phyloP scores from a whole-genome alignment of 106 monocot genomes.

The Xerophyta viscosa region DNA sequence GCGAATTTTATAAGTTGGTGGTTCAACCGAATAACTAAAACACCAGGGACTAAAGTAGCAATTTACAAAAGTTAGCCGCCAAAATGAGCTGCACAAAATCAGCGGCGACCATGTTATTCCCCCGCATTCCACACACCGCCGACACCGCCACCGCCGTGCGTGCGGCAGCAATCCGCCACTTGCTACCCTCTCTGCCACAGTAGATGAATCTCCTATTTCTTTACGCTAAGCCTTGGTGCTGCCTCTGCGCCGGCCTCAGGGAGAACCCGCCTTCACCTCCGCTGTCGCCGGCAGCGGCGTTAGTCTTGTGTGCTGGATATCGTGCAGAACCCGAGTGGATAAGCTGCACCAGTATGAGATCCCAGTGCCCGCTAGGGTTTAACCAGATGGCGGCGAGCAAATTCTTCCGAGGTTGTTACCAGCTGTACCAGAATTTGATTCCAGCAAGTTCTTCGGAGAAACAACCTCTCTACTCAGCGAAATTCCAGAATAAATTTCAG shows the following conservation, averaged over 20 bases:
- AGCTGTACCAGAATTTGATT: too few relatives aligned
- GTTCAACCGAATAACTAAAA: too few relatives aligned
- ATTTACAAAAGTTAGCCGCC: too few relatives aligned
- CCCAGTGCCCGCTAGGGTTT: constrained; percentile 71
- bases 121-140: too few relatives aligned
- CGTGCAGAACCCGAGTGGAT: constrained; percentile 70
- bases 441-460: too few relatives aligned
- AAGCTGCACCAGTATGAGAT: constrained; percentile 87
- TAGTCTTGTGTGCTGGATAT: constrained; percentile 58
- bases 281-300: background rate
- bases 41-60: too few relatives aligned
- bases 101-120: too few relatives aligned
- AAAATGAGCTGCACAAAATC: too few relatives aligned
- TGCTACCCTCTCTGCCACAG: background rate
- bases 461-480: too few relatives aligned
- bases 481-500: too few relatives aligned
- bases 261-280: constrained; percentile 80
- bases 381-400: constrained; percentile 79
- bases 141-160: background rate
- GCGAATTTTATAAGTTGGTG: too few relatives aligned
- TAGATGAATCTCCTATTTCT: constrained; percentile 63
- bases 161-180: background rate
- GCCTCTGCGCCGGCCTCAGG: constrained; percentile 98
- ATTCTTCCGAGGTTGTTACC: background rate
- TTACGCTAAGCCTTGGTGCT: constrained; percentile 84